These are phyloP conservation scores for Paracorniculantispora psalliotae DNA, from an alignment of 2,329 filamentous ascomycete genomes.

Conservation along the genomic window DNA sequence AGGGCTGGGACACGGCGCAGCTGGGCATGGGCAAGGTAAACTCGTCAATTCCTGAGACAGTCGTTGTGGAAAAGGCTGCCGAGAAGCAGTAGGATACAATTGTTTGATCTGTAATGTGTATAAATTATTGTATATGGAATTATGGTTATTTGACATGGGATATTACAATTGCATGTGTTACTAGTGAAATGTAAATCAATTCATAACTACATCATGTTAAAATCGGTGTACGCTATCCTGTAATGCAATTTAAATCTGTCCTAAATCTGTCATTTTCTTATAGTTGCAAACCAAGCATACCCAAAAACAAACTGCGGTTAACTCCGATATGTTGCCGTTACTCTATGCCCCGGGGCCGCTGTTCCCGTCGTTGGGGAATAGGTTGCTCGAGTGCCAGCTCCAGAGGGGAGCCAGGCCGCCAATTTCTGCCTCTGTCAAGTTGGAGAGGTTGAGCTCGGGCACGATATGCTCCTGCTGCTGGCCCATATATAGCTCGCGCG, in stretches of 20 bases:
- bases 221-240: background rate
- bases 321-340: background rate
- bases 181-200: too few relatives aligned
- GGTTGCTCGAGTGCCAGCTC: slow-evolving; percentile 21
- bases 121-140: too few relatives aligned
- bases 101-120: too few relatives aligned
- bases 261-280: background rate
- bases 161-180: too few relatives aligned
- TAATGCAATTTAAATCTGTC: background rate
- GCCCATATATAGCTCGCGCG: slow-evolving; percentile 1
- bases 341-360: background rate
- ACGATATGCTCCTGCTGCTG: slow-evolving; percentile 7
- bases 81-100: too few relatives aligned
- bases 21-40: slow-evolving; percentile 39
- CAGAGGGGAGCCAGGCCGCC: slow-evolving; percentile 21
- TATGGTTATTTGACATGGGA: too few relatives aligned
- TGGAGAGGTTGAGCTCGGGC: slow-evolving; percentile 18
- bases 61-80: background rate
- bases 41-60: background rate
- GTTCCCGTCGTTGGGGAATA: slow-evolving; percentile 18
- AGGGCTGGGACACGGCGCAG: slow-evolving; percentile 70
- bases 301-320: background rate
- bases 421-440: slow-evolving; percentile 20
- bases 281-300: background rate
- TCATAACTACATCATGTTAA: too few relatives aligned